Evolutionary conservation across 2,329 filamentous ascomycete genomes (phyloP), one percentile per base, ranked within the genome.

Genomic region (Cyclaneusma minus): DNA sequence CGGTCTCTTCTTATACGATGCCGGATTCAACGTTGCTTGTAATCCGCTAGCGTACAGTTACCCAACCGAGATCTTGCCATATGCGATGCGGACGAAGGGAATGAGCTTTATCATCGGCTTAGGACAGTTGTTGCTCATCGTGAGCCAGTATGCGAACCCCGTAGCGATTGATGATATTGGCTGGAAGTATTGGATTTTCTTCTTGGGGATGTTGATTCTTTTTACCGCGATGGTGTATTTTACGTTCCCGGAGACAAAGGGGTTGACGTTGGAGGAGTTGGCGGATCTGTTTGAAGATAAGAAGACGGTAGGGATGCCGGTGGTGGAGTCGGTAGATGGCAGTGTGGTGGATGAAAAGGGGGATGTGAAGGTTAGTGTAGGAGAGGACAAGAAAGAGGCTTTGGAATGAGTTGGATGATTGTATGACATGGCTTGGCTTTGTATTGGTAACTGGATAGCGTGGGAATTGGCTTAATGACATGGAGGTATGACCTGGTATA

Each of bases 1-100:
- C 7, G 55, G 54, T 35, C 52, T 66, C 13, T 66, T 56, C 37
- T 45, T 58, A 30, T 62, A 55, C 43, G 56, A 48, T 31, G 52
- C 60, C 25, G 45, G 52, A 32, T 55, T 64, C 38, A 49, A 48
- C 25, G 40, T 54, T 35, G 52, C 52, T 21, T 56, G 52, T 12
- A 25, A 15, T 21, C 22, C 30, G 5, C 13, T 32, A 10, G 27
- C 25, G 13, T 14, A 16, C 5, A 20, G 29, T 16, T 64, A 52
- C 34, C 48, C 47, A 1, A 47, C 45, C 7, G 54, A 58, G 28
- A 52, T 56, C 20, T 46, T 49, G 26, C 50, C 50, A 6, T 57
- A 51, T 29, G 39, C 41, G 10, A 35, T 54, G 3, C 48, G 52
- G 16, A 35, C 32, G 6, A 48, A 47, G 17, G 52, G 51, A 8